phyloP scores from a whole-genome alignment of 1,139 yeast genomes.

The Zygoascus meyerae region DNA sequence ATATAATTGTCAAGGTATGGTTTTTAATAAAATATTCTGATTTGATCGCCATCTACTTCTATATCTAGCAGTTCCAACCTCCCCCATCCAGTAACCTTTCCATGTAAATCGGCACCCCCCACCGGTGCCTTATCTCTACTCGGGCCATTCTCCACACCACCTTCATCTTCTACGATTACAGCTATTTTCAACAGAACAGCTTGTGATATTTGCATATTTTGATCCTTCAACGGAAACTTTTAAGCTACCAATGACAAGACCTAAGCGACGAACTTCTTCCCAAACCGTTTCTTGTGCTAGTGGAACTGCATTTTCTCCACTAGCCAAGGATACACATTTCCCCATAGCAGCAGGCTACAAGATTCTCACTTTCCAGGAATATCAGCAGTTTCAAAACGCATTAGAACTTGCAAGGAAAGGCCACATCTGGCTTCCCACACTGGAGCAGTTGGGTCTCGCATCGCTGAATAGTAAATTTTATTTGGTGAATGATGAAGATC shows the following conservation, averaged over 20 bases:
- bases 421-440: constrained; percentile 4
- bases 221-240: background rate
- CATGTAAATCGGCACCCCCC: no score
- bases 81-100: no score
- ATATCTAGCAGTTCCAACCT: no score
- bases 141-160: constrained; percentile 1
- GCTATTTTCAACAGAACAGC: background rate
- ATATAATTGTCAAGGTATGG: no score
- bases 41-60: no score
- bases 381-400: constrained; percentile 6
- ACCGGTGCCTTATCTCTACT: background rate
- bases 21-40: no score
- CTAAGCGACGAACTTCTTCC: background rate
- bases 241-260: background rate
- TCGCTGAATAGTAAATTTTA: constrained; percentile 7
- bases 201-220: no score
- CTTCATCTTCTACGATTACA: background rate
- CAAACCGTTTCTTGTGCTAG: constrained; percentile 11
- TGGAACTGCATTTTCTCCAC: constrained; percentile 10
- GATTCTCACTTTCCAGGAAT: constrained; percentile 6
- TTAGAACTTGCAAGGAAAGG: constrained; percentile 3
- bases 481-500: constrained; percentile 12
- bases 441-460: constrained; percentile 6
- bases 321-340: constrained; percentile 2
- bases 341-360: constrained; percentile 8